Evolutionary conservation across 495 filamentous ascomycete genomes (phyloP), one percentile per base, ranked within the genome.

Genomic region (Penicillium desertorum): DNA sequence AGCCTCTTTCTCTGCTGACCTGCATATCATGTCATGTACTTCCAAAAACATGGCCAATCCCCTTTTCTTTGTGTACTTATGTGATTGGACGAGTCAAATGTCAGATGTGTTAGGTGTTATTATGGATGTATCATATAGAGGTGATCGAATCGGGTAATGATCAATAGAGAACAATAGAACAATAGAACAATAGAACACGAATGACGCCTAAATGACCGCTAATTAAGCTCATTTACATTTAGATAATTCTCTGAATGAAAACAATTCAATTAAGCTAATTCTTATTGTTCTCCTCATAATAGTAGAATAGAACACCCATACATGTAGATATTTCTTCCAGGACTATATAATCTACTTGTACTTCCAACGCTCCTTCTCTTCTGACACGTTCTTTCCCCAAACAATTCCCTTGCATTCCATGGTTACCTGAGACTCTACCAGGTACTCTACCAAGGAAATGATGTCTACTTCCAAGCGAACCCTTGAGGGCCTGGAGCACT

Each of bases 1-100:
- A 16, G 27, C 27, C 14, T 19, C 25, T 12, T 3, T 12, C 19
- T 10, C 29, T 20, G 45, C 45, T 47, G 17, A 48, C 45, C 25
- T 32, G 45, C 45, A 48, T 10, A 14, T 34, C 29, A 19, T 32
- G 45, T 32, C 29, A 32, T 34, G 45, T 48, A 48, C 29, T 47
- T 47, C 27, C 5, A 2, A 32, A 8, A 27, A 17, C 29, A 32
- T 47, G 6, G 12, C 34, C 12, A 37, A 14, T 12, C 4, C 16
- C 16, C 34, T 7, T 37, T n/a, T n/a, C 16, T 14, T 7, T 16
- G 16, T 16, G 34, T 16, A 36, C 5, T 12, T n/a, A 37, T 14
- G 34, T 37, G 34, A 37, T 37, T 37, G 34, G 14, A 16, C 34
- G 14, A 37, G 12, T 37, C 34, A 37, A 37, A 37, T 37, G 34